These are phyloP conservation scores for Sordaria brevicollis DNA, from an alignment of 495 filamentous ascomycete genomes.

Conservation along the genomic window DNA sequence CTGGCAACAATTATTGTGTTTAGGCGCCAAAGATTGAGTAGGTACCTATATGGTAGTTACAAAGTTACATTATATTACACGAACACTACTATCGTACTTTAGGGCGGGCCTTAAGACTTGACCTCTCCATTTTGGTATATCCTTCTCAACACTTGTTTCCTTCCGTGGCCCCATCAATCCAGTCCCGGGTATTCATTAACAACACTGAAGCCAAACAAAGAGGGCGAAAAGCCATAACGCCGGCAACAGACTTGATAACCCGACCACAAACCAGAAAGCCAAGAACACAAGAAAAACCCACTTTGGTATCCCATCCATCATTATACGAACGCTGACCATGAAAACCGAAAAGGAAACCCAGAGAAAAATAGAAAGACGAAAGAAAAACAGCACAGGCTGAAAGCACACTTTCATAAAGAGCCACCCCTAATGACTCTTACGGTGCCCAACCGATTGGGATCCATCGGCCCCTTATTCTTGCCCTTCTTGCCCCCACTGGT, in stretches of 20 bases:
- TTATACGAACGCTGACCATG: not conserved
- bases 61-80: not conserved
- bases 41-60: not conserved
- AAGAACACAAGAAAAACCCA: not conserved
- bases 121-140: not conserved
- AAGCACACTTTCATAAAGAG: conserved; percentile 3
- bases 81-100: not conserved
- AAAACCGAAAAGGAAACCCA: not conserved
- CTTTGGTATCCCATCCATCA: not conserved
- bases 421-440: conserved; percentile 10
- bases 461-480: not conserved
- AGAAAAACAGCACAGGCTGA: not conserved
- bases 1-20: too few species aligned
- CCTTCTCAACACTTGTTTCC: not conserved
- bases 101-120: too few species aligned
- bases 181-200: too few species aligned
- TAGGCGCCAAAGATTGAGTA: too few species aligned
- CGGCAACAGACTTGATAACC: not conserved
- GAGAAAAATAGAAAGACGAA: not conserved
- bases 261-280: not conserved
- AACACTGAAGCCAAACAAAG: too few species aligned
- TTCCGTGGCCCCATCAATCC: too few species aligned
- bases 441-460: conserved; percentile 4
- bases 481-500: not conserved
- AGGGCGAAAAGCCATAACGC: not conserved